Conservation (phyloP, 345 rosid species). For the Populus alba region DNA sequence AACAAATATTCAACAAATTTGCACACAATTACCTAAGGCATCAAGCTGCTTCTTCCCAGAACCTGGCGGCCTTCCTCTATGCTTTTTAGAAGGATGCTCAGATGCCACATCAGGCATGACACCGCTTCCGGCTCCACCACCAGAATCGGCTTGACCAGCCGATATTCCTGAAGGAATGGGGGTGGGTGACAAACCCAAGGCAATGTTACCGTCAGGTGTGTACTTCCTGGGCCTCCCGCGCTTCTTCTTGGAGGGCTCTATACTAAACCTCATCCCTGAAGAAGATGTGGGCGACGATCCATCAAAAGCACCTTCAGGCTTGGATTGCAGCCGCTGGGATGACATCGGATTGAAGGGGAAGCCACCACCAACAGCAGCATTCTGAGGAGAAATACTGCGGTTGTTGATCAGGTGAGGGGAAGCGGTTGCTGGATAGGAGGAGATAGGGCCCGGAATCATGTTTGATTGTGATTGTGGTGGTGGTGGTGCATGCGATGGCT, state of each 20-base stretch:
- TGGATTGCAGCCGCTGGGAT: conserved; percentile 21
- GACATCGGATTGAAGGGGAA: conserved; percentile 23
- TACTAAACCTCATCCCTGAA: conserved; percentile 39
- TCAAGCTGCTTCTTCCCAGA: conserved; percentile 88
- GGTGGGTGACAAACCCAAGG: conserved; percentile 65
- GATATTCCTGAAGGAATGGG: conserved; percentile 49
- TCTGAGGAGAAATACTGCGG: background rate
- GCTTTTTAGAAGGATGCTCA: conserved; percentile 56
- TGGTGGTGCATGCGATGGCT: conserved; percentile 5
- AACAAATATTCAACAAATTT: background rate
- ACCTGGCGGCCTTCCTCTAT: conserved; percentile 92
- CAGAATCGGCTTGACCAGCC: conserved; percentile 38
- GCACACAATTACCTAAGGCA: conserved; percentile 60
- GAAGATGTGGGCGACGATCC: conserved; percentile 58
- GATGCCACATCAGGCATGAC: conserved; percentile 32
- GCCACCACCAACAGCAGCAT: background rate
- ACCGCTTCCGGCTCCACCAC: conserved; percentile 37
- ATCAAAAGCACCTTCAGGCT: conserved; percentile 41
- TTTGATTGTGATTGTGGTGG: background rate
- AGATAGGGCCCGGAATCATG: conserved; percentile 15
- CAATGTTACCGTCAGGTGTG: conserved; percentile 79
- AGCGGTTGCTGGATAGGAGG: conserved; percentile 3
- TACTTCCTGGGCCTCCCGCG: conserved; percentile 92
- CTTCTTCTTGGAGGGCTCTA: conserved; percentile 69
- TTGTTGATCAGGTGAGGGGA: conserved; percentile 20